Conservation (phyloP, 2,329 filamentous ascomycete species). For the Aspergillus sp. region DNA sequence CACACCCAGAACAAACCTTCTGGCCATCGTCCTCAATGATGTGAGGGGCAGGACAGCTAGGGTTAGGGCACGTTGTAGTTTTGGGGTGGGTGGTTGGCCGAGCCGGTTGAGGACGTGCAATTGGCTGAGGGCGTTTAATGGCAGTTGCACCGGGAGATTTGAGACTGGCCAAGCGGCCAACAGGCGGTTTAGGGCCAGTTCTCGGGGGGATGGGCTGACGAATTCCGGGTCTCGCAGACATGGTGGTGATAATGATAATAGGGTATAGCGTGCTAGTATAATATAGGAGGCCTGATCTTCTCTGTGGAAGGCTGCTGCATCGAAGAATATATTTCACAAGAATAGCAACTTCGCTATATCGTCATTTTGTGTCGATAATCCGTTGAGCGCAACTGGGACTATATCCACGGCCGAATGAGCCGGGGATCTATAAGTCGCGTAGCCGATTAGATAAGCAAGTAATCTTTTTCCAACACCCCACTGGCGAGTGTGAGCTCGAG, state of each 20-base stretch:
- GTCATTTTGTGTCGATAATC: not conserved
- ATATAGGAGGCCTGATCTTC: not conserved
- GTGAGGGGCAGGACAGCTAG: conserved; percentile 45
- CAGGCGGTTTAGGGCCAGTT: conserved; percentile 25
- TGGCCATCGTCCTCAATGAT: conserved; percentile 49
- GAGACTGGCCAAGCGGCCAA: conserved; percentile 42
- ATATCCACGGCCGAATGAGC: not conserved
- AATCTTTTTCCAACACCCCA: not conserved
- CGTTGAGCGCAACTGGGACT: not conserved
- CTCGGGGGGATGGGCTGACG: conserved; percentile 33
- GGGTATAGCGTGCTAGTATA: not conserved
- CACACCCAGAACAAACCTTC: conserved; percentile 75
- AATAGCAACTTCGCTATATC: not conserved
- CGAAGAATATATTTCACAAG: not conserved
- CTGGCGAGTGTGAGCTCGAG: not conserved
- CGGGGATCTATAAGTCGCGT: not conserved
- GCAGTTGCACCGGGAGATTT: conserved; percentile 38
- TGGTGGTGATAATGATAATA: conserved; percentile 15
- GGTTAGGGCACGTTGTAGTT: conserved; percentile 46
- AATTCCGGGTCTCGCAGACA: conserved; percentile 35
- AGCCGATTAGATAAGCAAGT: conserved; percentile 2
- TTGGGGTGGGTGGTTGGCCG: conserved; percentile 39
- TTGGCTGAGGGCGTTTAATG: conserved; percentile 38
- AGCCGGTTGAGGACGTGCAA: conserved; percentile 29
- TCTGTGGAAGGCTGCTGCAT: not conserved